Evolutionary conservation across 1,284 basidiomycete species (phyloP), one percentile per base, ranked within the genome.

Genomic region (Pseudozyma tsukubaensis): DNA sequence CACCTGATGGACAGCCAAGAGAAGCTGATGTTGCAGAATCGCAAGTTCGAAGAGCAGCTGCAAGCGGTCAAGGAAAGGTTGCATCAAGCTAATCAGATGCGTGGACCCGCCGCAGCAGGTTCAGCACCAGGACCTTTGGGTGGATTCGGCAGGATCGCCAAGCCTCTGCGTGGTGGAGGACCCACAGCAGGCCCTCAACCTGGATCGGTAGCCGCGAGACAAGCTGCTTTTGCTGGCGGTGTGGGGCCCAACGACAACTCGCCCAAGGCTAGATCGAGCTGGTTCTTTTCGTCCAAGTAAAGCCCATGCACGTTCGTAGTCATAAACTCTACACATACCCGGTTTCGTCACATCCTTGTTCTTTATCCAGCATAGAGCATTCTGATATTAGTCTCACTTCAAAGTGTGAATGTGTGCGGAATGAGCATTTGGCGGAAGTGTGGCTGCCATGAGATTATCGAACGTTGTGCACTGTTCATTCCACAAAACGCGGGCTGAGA

Each of bases 21-120:
- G 59, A 90, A 94, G 82, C 87, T 98, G 65, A 91, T 92, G 36
- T 86, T 92, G 69, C 93, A 96, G 88, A 96, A 98, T 86, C 90
- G 94, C 88, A 96, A 95, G 86, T 97, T 96, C 86, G 94, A 97
- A 86, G 90, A 90, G 59, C 94, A 97, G 85, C 86, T 98, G 57
- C 91, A 94, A 85, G 91, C 92, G 21, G 92, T 98, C 77, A 93
- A 93, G 85, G 93, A 96, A 82, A 89, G 94, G 63, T 88, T 98
- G 57, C 92, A 94, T 85, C 92, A 94, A 85, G 93, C 94, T 64
- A 90, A 67, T 49, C 94, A 86, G 92, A 93, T 94, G 86, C 85
- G 90, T 16, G 71, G 57, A 11, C 54, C 65, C 2, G 61, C 48
- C 19, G 84, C 49, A n/a, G 59, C 59, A 44, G 50, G 42, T 18